phyloP scores from a whole-genome alignment of 1,284 basidiomycete species.

The Waitea zeae region DNA sequence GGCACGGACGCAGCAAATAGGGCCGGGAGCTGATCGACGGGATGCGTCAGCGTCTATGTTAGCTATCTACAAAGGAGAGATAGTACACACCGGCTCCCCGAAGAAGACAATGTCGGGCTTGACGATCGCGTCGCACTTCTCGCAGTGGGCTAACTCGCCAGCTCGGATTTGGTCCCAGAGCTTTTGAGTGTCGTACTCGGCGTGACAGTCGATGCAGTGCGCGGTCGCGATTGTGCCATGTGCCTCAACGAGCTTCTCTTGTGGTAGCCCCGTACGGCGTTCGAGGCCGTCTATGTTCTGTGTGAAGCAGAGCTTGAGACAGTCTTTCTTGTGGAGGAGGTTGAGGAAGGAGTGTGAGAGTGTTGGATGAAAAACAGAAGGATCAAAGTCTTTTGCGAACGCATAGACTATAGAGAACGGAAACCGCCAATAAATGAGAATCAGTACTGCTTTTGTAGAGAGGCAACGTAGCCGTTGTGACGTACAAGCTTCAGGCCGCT shows the following conservation, averaged over 20 bases:
- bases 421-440: slow-evolving; percentile 1
- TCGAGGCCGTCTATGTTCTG: slow-evolving; percentile 93
- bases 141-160: slow-evolving; percentile 49
- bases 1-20: slow-evolving; percentile 32
- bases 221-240: slow-evolving; percentile 85
- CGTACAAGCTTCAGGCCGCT: slow-evolving; percentile 59
- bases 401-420: slow-evolving; percentile 57
- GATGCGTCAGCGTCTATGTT: slow-evolving; percentile 2
- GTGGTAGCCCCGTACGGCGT: slow-evolving; percentile 37
- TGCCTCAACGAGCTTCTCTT: slow-evolving; percentile 61
- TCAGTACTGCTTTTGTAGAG: background rate
- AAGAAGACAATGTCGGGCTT: slow-evolving; percentile 96
- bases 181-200: slow-evolving; percentile 43
- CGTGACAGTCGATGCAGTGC: slow-evolving; percentile 58
- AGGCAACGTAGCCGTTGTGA: slow-evolving; percentile 1
- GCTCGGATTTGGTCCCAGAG: slow-evolving; percentile 43
- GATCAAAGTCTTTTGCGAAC: slow-evolving; percentile 82
- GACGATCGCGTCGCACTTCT: slow-evolving; percentile 50
- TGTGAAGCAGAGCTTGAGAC: slow-evolving; percentile 68
- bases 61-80: slow-evolving; percentile 1
- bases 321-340: slow-evolving; percentile 45
- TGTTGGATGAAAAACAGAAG: slow-evolving; percentile 76
- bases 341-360: slow-evolving; percentile 82
- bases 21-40: slow-evolving; percentile 31
- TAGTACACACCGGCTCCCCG: slow-evolving; percentile 50